phyloP scores from a whole-genome alignment of 2,329 filamentous ascomycete species.

The Curvularia verruculosa region DNA sequence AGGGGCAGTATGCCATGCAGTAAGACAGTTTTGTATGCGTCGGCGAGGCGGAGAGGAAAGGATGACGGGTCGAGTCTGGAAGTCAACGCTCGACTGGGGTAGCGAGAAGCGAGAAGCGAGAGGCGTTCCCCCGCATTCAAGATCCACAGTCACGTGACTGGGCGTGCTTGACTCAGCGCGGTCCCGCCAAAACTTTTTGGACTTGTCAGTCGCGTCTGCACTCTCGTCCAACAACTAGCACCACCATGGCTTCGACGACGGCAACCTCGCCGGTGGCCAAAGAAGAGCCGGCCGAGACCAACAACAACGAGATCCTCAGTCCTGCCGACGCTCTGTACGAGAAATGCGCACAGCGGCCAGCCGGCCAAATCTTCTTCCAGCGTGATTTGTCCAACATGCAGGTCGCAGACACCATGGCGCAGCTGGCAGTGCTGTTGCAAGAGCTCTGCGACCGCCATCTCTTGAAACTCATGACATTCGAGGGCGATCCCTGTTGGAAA shows the following conservation, averaged over 20 bases:
- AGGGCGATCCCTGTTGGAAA: conserved; percentile 48
- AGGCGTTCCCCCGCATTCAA: conserved; percentile 9
- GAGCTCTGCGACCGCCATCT: conserved; percentile 45
- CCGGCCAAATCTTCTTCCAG: conserved; percentile 50
- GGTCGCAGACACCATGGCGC: conserved; percentile 42
- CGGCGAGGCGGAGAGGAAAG: not conserved
- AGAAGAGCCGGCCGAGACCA: conserved; percentile 20
- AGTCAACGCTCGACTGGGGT: not conserved
- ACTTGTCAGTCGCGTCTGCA: conserved; percentile 9
- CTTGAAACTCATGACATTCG: conserved; percentile 47
- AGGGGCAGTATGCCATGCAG: not conserved
- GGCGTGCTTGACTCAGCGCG: conserved; percentile 1
- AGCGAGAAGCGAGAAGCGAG: not conserved
- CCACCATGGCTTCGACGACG: conserved; percentile 33
- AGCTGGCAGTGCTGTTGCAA: conserved; percentile 42
- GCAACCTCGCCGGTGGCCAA: conserved; percentile 27
- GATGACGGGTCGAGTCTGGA: not conserved
- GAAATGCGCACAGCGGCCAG: conserved; percentile 43
- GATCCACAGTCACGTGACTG: not conserved
- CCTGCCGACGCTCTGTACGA: conserved; percentile 47
- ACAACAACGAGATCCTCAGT: conserved; percentile 19
- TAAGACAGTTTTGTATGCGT: not conserved
- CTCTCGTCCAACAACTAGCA: conserved; percentile 5
- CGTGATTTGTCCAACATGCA: conserved; percentile 48
- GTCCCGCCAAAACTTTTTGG: conserved; percentile 17